Conservation (phyloP, 371 early-diverging fungal genomes). For the Syncephalis plumigaleata region DNA sequence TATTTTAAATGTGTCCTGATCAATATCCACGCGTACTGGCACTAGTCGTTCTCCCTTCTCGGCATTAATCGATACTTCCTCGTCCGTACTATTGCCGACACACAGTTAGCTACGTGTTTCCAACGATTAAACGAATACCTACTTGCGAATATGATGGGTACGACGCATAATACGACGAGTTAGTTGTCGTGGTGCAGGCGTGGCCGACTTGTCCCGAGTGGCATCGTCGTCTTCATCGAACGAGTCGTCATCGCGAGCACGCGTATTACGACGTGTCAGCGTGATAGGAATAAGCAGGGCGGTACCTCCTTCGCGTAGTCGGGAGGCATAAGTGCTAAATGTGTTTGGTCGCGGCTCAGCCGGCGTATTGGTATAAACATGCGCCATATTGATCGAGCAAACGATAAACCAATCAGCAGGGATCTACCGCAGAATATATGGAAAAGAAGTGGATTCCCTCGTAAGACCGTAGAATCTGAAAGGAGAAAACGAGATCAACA, state of each 20-base stretch:
- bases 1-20: conserved; percentile 66
- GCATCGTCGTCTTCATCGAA: conserved; percentile 15
- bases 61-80: conserved; percentile 24
- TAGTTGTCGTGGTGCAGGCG: conserved; percentile 7
- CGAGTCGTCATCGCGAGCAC: conserved; percentile 14
- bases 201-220: conserved; percentile 10
- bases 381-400: too few species aligned
- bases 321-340: conserved; percentile 15
- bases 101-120: not conserved
- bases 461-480: too few species aligned
- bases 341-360: conserved; percentile 1
- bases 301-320: conserved; percentile 16
- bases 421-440: too few species aligned
- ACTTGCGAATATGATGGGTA: conserved; percentile 13
- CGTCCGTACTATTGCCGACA: conserved; percentile 7
- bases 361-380: too few species aligned
- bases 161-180: conserved; percentile 10
- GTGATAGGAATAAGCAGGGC: conserved; percentile 12
- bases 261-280: conserved; percentile 11
- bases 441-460: too few species aligned
- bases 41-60: conserved; percentile 56
- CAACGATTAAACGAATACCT: not conserved
- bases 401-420: too few species aligned
- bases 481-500: too few species aligned
- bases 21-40: conserved; percentile 80